Conservation (phyloP, 768 basidiomycete genomes). For the Sarcodon aspratus region DNA sequence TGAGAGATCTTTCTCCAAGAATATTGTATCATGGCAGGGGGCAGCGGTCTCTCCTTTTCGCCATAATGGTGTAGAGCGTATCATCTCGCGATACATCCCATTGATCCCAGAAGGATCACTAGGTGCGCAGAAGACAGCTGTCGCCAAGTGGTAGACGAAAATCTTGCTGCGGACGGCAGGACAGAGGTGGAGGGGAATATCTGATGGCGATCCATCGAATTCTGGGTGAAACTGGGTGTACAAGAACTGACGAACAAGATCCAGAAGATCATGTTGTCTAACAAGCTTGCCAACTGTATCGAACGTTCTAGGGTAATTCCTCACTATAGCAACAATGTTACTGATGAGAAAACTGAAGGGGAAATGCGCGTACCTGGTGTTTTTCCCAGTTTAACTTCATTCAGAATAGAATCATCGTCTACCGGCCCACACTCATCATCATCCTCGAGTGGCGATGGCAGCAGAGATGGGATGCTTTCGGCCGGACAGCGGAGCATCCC, state of each 20-base stretch:
- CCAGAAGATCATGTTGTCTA: not conserved
- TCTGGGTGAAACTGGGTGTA: not conserved
- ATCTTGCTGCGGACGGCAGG: constrained; percentile 2
- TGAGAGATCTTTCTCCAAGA: constrained; percentile 13
- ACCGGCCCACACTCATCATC: too few species aligned
- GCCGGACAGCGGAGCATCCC: too few species aligned
- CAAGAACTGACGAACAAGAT: not conserved
- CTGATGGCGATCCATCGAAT: not conserved
- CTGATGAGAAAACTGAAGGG: too few species aligned
- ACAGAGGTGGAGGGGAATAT: too few species aligned
- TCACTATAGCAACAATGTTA: too few species aligned
- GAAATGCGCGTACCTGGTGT: too few species aligned
- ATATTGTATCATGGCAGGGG: constrained; percentile 13
- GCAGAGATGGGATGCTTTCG: too few species aligned
- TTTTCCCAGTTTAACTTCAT: too few species aligned
- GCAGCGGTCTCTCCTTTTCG: constrained; percentile 5
- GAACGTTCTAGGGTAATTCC: not conserved
- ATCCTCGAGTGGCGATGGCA: too few species aligned
- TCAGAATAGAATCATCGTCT: too few species aligned
- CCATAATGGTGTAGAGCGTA: constrained; percentile 17
- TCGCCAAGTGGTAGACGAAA: constrained; percentile 15
- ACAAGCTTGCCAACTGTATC: not conserved
- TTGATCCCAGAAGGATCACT: constrained; percentile 16
- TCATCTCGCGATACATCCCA: constrained; percentile 18
- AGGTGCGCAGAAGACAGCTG: constrained; percentile 16